phyloP scores from a whole-genome alignment of 495 filamentous ascomycete species.

The Hypoxylon lenormandii region DNA sequence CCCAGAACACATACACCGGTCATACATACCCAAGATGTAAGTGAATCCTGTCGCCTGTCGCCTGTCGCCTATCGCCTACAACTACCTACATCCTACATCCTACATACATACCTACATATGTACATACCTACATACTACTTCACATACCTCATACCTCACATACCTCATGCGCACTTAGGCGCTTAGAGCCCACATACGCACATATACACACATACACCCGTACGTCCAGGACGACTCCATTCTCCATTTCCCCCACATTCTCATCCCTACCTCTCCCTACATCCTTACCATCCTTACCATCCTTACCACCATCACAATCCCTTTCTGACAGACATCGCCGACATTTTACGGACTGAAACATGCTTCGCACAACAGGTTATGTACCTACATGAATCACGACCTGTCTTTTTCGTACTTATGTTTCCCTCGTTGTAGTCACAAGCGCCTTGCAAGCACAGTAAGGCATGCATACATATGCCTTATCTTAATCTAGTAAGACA shows the following conservation, averaged over 20 bases:
- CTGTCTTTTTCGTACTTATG: not conserved
- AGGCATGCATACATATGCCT: conserved; percentile 8
- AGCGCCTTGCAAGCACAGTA: not conserved
- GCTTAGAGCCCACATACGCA: not conserved
- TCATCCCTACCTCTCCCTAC: not conserved
- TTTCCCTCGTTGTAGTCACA: not conserved
- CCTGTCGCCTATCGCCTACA: too few species aligned
- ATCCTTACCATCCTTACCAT: not conserved
- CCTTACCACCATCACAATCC: not conserved
- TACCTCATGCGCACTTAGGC: too few species aligned
- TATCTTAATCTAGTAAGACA: conserved; percentile 19
- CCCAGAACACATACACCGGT: too few species aligned
- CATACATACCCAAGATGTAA: too few species aligned
- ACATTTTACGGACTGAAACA: conserved; percentile 8
- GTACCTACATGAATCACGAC: conserved; percentile 3
- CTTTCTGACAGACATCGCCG: not conserved
- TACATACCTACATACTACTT: not conserved
- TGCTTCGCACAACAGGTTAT: not conserved
- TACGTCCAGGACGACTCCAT: not conserved
- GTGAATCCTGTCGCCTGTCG: too few species aligned
- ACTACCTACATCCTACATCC: not conserved
- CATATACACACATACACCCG: conserved; percentile 18
- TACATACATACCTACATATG: not conserved
- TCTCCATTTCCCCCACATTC: conserved; percentile 34
- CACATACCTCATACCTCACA: too few species aligned